Evolutionary conservation across 1,139 yeast genomes (phyloP), one percentile per base, ranked within the genome.

Genomic region (Debaryomyces coudertii): DNA sequence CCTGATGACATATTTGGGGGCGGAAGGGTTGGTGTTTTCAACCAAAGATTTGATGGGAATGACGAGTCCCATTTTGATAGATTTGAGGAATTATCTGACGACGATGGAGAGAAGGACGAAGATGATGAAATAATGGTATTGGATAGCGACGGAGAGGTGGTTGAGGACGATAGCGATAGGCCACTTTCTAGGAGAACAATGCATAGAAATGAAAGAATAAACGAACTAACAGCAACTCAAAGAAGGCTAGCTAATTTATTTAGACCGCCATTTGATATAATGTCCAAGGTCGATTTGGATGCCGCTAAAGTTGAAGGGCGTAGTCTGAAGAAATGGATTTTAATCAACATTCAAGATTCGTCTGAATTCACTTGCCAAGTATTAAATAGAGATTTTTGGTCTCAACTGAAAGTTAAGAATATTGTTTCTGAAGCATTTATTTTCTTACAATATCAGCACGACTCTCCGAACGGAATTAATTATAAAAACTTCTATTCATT

Each of bases 381-480:
- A 27, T 69, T 95, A 46, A 95, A 95, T 66, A 77, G 99, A 49
- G 99, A 95, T 65, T 82, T 95, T 53, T 95, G 98, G 98, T 82
- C 95, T 18, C 78, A 85, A 46, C 56, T 68, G n/a, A 73, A 74
- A 2, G 77, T 95, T 14, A 90, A 89, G 62, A 77, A 75, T 20
- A 57, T 82, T 2, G 84, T 93, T n/a, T 3, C 73, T 72, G 42
- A 83, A 80, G 30, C 76, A 85, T 60, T 95, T 95, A 66, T 93
- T 4, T 90, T 92, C 60, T 64, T 92, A 47, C 96, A 89, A 66
- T 92, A 87, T 63, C 92, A 87, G 53, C 75, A 75, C 43, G 95
- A 87, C 55, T 84, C 95, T 1, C 79, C 81, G 8, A 84, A 81
- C 50, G 98, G 97, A 1, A 71, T 73, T 50, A 79, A 76, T 49